Percentiles rank a stretch among this genome's conserved stretches.
These are phyloP conservation scores for Boletus insuetus DNA, from an alignment of 768 basidiomycete genomes.

Conservation along the genomic window DNA sequence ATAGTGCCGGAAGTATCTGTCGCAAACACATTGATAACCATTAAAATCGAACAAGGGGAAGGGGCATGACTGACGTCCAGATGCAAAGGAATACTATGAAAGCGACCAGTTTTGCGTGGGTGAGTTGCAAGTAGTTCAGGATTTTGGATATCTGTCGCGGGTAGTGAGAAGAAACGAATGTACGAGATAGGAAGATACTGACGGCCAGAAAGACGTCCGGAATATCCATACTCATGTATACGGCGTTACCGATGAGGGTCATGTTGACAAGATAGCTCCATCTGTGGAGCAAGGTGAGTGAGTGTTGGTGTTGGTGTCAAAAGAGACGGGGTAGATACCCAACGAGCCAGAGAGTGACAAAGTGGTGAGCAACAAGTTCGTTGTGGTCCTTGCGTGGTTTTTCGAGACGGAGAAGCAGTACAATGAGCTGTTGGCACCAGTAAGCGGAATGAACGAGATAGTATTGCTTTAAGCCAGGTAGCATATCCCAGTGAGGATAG, in stretches of 20 bases:
- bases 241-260: slow-evolving; percentile 85
- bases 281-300: slow-evolving; percentile 35
- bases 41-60: neutral
- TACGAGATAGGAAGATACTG: slow-evolving; percentile 25
- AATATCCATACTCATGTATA: slow-evolving; percentile 97
- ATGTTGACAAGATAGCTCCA: slow-evolving; percentile 83
- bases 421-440: slow-evolving; percentile 91
- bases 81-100: slow-evolving; percentile 61
- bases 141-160: slow-evolving; percentile 70
- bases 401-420: slow-evolving; percentile 81
- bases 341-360: slow-evolving; percentile 93
- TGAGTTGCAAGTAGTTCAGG: slow-evolving; percentile 79
- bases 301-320: neutral
- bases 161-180: neutral
- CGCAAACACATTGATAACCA: neutral
- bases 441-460: slow-evolving; percentile 93
- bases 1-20: slow-evolving; percentile 91
- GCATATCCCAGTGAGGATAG: slow-evolving; percentile 91
- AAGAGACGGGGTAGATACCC: slow-evolving; percentile 49
- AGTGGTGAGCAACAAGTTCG: slow-evolving; percentile 87
- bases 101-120: slow-evolving; percentile 55
- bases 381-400: slow-evolving; percentile 91
- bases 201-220: slow-evolving; percentile 88
- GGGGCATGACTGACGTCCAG: slow-evolving; percentile 51
- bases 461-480: slow-evolving; percentile 80